Base-by-base conservation (phyloP, 495 filamentous ascomycete species). In the Tuber aestivum region DNA sequence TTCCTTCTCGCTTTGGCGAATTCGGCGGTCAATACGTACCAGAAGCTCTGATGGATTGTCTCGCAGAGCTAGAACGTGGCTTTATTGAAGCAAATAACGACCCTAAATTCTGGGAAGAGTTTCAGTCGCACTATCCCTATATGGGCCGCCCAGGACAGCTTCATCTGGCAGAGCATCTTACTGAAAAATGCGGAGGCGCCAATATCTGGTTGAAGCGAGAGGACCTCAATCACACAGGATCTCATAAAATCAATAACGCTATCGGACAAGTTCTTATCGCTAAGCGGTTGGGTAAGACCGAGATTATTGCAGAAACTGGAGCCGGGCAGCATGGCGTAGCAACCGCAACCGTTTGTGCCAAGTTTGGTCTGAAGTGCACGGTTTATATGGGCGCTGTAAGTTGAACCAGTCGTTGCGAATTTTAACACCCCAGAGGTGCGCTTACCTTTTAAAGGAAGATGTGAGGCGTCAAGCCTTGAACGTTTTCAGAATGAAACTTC, bases 1-100 rank as follows among this genome's bases (percentile, higher is more conserved):
- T 83, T 44, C 94, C 95, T 4, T 89, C 92, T 72, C 91, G 95
- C 21, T 99, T 99, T 81, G 95, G 95, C 75, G 93, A 97, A 84
- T 99, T 97, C 78, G 95, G 95, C 79, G 95, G 95, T n/a, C 95
- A 98, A 84, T 99, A 98, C 81, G 95, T 99, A 0, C 96, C 95
- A 1, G 95, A 99, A 85, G 94, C 94, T 10, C 88, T 99, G 41
- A 98, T 98, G 94, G 94, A 97, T 85, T 98, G 95, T 82, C 86
- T 99, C 78, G 89, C 90, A 0, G 90, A 99, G 85, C 89, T 99
- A 21, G 94, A 98, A 83, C 86, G 87, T 16, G 95, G 95, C n/a
- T 99, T 99, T 86, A 89, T 96, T 76, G 85, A 90, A 69, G 92
- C 93, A 65, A 90, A 90, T 79, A 89, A 94, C 71, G 95, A 98